phyloP scores from a whole-genome alignment of 257 asterid genomes.

The Hygrophila difformis region DNA sequence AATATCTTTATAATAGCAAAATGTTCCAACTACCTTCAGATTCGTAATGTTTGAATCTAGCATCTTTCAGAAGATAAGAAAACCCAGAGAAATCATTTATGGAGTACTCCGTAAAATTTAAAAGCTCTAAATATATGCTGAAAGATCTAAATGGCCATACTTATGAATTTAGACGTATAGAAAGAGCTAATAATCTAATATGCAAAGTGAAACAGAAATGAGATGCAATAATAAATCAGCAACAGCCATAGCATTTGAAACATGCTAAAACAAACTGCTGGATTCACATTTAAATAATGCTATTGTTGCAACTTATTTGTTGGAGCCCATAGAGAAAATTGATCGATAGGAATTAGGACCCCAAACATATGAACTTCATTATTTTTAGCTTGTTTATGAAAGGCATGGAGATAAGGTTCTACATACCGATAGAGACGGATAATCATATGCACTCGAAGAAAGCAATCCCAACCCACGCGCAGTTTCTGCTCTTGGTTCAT shows the following conservation, averaged over 20 bases:
- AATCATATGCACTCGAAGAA: slow-evolving; percentile 69
- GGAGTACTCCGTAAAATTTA: too few relatives aligned
- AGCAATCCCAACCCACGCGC: slow-evolving; percentile 53
- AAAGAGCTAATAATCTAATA: too few relatives aligned
- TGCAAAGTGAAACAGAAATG: too few relatives aligned
- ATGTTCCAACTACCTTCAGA: not conserved
- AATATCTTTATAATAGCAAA: not conserved
- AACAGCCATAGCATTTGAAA: slow-evolving; percentile 6
- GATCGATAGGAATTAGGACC: too few relatives aligned
- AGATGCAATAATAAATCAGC: slow-evolving; percentile 7
- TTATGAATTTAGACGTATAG: too few relatives aligned
- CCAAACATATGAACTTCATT: too few relatives aligned
- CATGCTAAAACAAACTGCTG: not conserved
- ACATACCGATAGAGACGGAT: slow-evolving; percentile 59
- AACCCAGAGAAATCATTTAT: not conserved
- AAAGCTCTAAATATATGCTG: too few relatives aligned
- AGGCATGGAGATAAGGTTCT: slow-evolving; percentile 5
- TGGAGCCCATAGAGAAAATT: too few relatives aligned
- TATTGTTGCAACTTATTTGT: too few relatives aligned
- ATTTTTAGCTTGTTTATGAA: not conserved
- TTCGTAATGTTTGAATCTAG: not conserved
- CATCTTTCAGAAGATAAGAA: not conserved
- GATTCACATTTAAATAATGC: not conserved
- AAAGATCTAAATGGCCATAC: too few relatives aligned
- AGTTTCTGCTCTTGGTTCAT: slow-evolving; percentile 63